Percentiles rank a stretch among this genome's conserved stretches.
Conservation (phyloP, 768 basidiomycete genomes). For the Tulasnella sp. region DNA sequence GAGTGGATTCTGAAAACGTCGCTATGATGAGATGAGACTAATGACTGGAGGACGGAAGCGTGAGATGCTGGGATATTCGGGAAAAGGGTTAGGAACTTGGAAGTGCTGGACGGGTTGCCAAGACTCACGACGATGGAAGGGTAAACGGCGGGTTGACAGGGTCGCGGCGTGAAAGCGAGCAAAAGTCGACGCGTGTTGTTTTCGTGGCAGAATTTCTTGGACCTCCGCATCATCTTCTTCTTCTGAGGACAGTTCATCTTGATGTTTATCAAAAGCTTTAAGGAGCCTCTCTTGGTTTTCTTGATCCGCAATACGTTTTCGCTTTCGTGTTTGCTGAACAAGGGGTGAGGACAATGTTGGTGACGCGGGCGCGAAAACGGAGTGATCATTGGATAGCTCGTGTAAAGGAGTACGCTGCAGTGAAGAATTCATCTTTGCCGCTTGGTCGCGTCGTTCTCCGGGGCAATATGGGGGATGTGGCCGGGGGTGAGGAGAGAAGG, state of each 20-base stretch:
- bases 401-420: neutral
- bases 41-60: constrained; percentile 7
- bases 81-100: neutral
- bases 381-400: constrained; percentile 1
- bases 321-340: neutral
- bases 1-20: constrained; percentile 18
- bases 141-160: neutral
- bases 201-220: neutral
- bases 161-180: neutral
- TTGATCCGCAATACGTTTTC: neutral
- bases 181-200: neutral
- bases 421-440: neutral
- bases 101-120: neutral
- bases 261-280: neutral
- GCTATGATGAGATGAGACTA: constrained; percentile 15
- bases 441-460: neutral
- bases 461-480: neutral
- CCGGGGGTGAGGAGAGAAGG: neutral
- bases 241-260: neutral
- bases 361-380: neutral
- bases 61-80: neutral
- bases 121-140: neutral
- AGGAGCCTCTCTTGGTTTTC: neutral
- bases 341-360: constrained; percentile 1
- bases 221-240: neutral